phyloP scores from a whole-genome alignment of 768 basidiomycete species.

The Tricholoma flavovirens region DNA sequence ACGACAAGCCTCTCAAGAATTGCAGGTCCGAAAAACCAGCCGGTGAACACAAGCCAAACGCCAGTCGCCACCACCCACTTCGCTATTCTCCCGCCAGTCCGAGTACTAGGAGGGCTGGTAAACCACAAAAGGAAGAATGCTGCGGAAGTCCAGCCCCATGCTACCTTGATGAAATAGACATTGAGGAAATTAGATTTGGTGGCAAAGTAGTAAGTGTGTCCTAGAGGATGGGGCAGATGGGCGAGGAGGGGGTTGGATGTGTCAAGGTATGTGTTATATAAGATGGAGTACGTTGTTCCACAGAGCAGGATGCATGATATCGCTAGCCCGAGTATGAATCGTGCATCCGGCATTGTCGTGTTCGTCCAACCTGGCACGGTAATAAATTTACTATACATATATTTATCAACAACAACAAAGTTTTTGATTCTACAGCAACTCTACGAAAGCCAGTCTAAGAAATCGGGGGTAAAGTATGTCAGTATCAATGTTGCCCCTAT shows the following conservation, averaged over 20 bases:
- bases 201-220: slow-evolving; percentile 66
- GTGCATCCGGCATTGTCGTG: slow-evolving; percentile 18
- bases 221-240: slow-evolving; percentile 62
- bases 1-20: slow-evolving; percentile 61
- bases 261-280: slow-evolving; percentile 69
- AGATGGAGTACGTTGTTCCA: slow-evolving; percentile 63
- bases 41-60: slow-evolving; percentile 71
- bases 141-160: slow-evolving; percentile 86
- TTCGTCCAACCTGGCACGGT: too few species aligned
- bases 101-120: slow-evolving; percentile 45
- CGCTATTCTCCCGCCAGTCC: slow-evolving; percentile 35
- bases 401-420: not conserved
- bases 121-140: slow-evolving; percentile 55
- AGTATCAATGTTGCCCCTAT: slow-evolving; percentile 85
- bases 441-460: slow-evolving; percentile 72
- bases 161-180: slow-evolving; percentile 79
- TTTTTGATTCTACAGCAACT: too few species aligned
- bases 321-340: slow-evolving; percentile 29
- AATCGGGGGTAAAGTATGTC: slow-evolving; percentile 95
- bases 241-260: slow-evolving; percentile 75
- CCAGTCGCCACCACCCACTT: slow-evolving; percentile 56
- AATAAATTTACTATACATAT: too few species aligned
- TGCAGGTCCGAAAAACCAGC: slow-evolving; percentile 86
- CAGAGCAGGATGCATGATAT: slow-evolving; percentile 44
- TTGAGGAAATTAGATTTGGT: slow-evolving; percentile 79